phyloP scores from a whole-genome alignment of 371 early-diverging fungal genomes.

The Mortierella sp. region DNA sequence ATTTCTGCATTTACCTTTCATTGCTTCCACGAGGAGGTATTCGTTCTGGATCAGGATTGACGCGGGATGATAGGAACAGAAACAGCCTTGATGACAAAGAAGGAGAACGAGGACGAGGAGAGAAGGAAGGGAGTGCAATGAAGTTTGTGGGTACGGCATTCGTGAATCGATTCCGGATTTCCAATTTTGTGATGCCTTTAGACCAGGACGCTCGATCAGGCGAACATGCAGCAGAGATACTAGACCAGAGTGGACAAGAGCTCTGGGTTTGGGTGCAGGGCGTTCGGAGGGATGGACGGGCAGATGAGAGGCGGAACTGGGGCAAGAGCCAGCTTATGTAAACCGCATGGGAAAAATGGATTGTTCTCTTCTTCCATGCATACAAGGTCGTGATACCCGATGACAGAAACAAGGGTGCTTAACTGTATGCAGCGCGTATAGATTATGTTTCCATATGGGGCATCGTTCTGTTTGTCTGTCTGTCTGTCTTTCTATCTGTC shows the following conservation, averaged over 20 bases:
- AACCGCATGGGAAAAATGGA: background rate
- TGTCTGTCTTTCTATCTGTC: too few relatives aligned
- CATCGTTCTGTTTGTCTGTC: too few relatives aligned
- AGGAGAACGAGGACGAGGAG: background rate
- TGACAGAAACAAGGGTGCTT: too few relatives aligned
- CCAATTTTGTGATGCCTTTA: slow-evolving; percentile 19
- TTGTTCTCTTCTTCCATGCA: too few relatives aligned
- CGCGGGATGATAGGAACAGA: background rate
- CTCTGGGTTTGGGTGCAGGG: slow-evolving; percentile 47
- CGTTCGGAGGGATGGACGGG: slow-evolving; percentile 36
- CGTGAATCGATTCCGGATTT: slow-evolving; percentile 26
- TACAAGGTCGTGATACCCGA: too few relatives aligned
- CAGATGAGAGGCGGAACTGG: slow-evolving; percentile 26
- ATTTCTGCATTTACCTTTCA: slow-evolving; percentile 35
- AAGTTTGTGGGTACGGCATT: slow-evolving; percentile 44
- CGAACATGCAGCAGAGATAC: background rate
- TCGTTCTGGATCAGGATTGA: too few relatives aligned
- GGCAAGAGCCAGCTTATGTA: slow-evolving; percentile 14
- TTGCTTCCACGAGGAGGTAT: too few relatives aligned
- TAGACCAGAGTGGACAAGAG: background rate
- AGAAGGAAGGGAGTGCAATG: background rate
- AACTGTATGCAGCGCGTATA: too few relatives aligned
- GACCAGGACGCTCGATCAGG: background rate
- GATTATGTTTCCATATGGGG: too few relatives aligned
- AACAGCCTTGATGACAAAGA: background rate